Evolutionary conservation across 2,329 filamentous ascomycete species (phyloP), one percentile per base, ranked within the genome.

Genomic region (Aspergillus texensis): DNA sequence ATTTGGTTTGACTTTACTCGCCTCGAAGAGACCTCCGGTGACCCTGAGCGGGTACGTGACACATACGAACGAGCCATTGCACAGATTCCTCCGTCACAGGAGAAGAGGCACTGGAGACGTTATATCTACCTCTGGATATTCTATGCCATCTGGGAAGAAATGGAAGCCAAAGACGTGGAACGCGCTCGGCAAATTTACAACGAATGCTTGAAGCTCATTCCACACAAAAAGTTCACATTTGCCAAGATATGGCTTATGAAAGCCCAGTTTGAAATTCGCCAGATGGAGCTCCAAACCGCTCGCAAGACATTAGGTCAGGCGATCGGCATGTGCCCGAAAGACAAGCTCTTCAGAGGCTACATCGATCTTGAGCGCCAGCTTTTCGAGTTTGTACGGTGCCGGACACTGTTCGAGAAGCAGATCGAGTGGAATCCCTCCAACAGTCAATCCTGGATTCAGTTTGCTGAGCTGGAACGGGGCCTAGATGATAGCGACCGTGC

Each of bases 101-200:
- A 98, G 77, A 99, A 99, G 83, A 88, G 95, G 54, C 94, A 98
- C 77, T 99, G 95, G 95, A 87, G 95, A 68, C 86, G 95, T 41
- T 99, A 99, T 78, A 96, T 99, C 64, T 99, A 98, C 75, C 86
- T 99, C 1, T 99, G 94, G 93, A 88, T 98, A 50, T 97, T 98
- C 80, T 99, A 98, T 78, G 95, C 95, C 11, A 82, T 97, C 21
- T 98, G 91, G 88, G 95, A 98, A 77, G 95, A 99, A 78, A 89
- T 92, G 77, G 90, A 94, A 67, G 90, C 89, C 41, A 89, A 90
- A 69, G 93, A 98, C 72, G 74, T 87, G 28, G 87, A 91, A 30
- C 87, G 95, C 52, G 92, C 94, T 24, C 87, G 91, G 21, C 92
- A 97, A 75, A 93, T 99, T 65, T 99, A 98, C 81, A 88, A 90